Evolutionary conservation across 2,329 filamentous ascomycete species (phyloP).

Genomic region (Penicillium sp.): DNA sequence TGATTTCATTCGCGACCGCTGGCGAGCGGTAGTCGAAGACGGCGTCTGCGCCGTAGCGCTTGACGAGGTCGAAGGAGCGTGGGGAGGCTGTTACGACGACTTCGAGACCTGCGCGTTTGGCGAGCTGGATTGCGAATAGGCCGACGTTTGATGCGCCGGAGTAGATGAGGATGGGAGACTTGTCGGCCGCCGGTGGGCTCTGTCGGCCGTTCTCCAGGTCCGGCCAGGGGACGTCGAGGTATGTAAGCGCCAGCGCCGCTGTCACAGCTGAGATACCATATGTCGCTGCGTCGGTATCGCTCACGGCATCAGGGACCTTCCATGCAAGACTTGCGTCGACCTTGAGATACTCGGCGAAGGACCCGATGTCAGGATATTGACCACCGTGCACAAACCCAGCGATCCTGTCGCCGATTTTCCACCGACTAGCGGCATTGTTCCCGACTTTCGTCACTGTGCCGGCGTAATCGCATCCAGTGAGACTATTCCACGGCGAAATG

Average conservation of each 20-base stretch:
- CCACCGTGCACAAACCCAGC: neutral
- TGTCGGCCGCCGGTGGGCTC: neutral
- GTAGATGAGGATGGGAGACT: conserved; percentile 14
- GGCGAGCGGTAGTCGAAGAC: conserved; percentile 10
- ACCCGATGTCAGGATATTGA: neutral
- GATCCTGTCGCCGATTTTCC: neutral
- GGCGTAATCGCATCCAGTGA: neutral
- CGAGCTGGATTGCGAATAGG: conserved; percentile 18
- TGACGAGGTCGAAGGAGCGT: conserved; percentile 19
- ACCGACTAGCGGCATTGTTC: neutral
- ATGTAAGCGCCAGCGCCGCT: neutral
- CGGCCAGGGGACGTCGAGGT: neutral
- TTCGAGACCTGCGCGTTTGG: conserved; percentile 16
- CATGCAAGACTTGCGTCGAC: neutral
- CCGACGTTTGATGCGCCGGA: conserved; percentile 17
- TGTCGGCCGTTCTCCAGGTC: neutral
- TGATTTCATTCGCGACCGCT: neutral
- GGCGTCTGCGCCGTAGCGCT: conserved; percentile 16
- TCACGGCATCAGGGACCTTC: neutral
- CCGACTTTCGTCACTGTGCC: neutral
- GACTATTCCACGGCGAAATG: neutral
- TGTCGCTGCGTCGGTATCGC: neutral
- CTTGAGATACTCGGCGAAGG: neutral
- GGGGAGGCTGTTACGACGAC: conserved; percentile 20
- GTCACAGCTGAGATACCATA: neutral